Percentiles rank a stretch among this genome's conserved stretches.
Evolutionary conservation across 768 basidiomycete genomes (phyloP).

Genomic region (Amanita inopinata): DNA sequence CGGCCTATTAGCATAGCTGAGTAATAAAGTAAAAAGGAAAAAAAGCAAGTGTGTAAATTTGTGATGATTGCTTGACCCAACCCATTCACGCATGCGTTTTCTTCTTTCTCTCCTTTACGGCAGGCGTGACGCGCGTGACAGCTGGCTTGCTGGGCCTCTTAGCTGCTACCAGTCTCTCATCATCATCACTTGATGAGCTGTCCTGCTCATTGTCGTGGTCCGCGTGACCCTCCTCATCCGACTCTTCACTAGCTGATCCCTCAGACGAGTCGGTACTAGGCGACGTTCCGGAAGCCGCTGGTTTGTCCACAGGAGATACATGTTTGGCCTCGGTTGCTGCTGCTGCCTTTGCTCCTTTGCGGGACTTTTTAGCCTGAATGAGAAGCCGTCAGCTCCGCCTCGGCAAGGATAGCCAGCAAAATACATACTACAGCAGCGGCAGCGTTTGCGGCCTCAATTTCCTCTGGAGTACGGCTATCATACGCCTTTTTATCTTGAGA

Average conservation of each 20-base stretch:
- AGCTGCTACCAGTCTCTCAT: neutral
- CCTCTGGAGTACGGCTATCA: conserved; percentile 42
- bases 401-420: neutral
- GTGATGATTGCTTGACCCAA: neutral
- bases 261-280: conserved; percentile 22
- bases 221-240: conserved; percentile 24
- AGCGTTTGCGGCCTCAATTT: conserved; percentile 36
- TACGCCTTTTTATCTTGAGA: conserved; percentile 56
- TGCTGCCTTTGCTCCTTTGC: conserved; percentile 12
- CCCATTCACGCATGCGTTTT: neutral
- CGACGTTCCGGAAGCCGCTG: conserved; percentile 13
- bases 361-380: conserved; percentile 23
- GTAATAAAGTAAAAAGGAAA: neutral
- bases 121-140: conserved; percentile 6
- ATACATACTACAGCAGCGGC: conserved; percentile 32
- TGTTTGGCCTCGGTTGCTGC: conserved; percentile 18
- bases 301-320: conserved; percentile 15
- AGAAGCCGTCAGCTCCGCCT: conserved; percentile 8
- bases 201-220: conserved; percentile 24
- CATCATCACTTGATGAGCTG: conserved; percentile 3
- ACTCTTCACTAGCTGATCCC: conserved; percentile 24
- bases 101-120: conserved; percentile 1
- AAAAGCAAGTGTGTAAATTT: neutral
- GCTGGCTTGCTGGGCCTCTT: neutral
- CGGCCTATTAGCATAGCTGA: conserved; percentile 4